Base-by-base conservation (phyloP, 208 protist species). In the Leishmania tropica region DNA sequence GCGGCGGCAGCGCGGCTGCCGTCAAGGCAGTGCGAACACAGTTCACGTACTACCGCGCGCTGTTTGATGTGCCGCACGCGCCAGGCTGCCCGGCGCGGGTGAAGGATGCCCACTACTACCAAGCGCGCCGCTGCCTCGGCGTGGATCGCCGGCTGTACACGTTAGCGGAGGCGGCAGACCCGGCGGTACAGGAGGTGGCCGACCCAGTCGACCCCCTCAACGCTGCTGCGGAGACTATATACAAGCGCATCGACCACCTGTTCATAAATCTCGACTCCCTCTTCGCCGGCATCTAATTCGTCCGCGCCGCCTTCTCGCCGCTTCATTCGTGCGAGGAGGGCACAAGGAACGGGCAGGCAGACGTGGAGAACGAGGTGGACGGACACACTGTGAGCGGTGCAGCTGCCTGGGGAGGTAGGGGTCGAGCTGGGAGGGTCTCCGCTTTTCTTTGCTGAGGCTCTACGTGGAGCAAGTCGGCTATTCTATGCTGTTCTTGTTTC, bases 51-150 rank as follows among this genome's bases (percentile, higher is more conserved):
- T 96, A 94, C 88, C 91, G 92, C 62, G 95, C 93, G 0, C 81
- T 98, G 37, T 97, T 98, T 88, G 95, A 97, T 74, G 86, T 96
- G n/a, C 95, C 95, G 13, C 93, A 96, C 77, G 87, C 88, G 0
- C 93, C 92, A 7, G 93, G 92, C 24, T 98, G 92, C 74, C 67
- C 88, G 7, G 70, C 81, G 51, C 80, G 78, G 0, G 85, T 98
- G 53, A 94, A 93, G 86, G 76, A 93, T 64, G 82, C 78, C 35
- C 95, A 98, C 71, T 84, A 86, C 78, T 85, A 84, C 53, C 90
- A 84, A 53, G 92, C 95, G 35, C 82, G 88, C 5, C 92, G 93
- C 45, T 98, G 95, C 80, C 82, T 95, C 6, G 93, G 92, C 31
- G 88, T 92, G 13, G 86, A 94, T 58, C 65, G 88, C 47, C 70